Evolutionary conservation across 805 yeast species (phyloP).

Genomic region (Kluyveromyces starmeri): DNA sequence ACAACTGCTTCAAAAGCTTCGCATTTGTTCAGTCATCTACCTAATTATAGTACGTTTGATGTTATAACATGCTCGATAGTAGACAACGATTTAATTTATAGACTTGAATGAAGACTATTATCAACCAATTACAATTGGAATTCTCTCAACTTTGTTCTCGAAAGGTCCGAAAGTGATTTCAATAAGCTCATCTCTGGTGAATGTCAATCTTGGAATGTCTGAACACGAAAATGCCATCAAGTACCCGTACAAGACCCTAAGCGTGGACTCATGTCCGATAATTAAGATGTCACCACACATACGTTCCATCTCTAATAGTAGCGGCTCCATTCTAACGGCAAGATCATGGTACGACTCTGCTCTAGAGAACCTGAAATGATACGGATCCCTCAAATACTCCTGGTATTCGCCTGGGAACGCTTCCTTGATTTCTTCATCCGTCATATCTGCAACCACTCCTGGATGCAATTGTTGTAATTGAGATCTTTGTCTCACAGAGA

Average conservation of each 20-base stretch:
- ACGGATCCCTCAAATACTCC: slow-evolving; percentile 66
- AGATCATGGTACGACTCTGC: slow-evolving; percentile 95
- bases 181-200: slow-evolving; percentile 75
- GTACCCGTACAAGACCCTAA: slow-evolving; percentile 87
- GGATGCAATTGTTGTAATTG: slow-evolving; percentile 85
- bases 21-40: no score
- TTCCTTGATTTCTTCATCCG: slow-evolving; percentile 47
- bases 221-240: slow-evolving; percentile 83
- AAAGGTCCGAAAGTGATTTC: slow-evolving; percentile 86
- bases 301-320: slow-evolving; percentile 88
- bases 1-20: no score
- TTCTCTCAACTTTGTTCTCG: slow-evolving; percentile 55
- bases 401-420: slow-evolving; percentile 63
- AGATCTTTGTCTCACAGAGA: slow-evolving; percentile 63
- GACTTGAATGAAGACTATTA: neutral
- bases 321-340: slow-evolving; percentile 89
- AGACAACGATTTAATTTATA: no score
- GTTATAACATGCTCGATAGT: no score
- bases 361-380: slow-evolving; percentile 85
- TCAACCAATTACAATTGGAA: slow-evolving; percentile 28
- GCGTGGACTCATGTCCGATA: slow-evolving; percentile 86
- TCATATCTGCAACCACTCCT: slow-evolving; percentile 70
- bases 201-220: slow-evolving; percentile 74
- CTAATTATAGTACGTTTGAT: no score
- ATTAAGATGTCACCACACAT: slow-evolving; percentile 80